Conservation (phyloP, 225 moss, liverwort and hornwort genomes). For the Pseudoscleropodium purum region DNA sequence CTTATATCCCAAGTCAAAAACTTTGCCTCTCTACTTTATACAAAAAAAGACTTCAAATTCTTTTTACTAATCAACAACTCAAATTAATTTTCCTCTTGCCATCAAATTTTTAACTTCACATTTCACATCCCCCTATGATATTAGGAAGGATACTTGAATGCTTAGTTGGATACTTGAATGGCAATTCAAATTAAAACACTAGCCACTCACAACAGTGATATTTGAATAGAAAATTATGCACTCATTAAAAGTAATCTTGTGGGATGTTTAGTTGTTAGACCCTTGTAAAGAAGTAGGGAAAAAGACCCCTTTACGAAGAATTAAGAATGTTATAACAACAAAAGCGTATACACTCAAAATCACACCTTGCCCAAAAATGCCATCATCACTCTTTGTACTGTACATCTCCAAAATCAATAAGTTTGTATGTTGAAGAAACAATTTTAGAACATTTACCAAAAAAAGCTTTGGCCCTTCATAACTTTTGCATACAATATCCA, state of each 20-base stretch:
- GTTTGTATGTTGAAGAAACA: too few species aligned
- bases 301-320: fast-evolving
- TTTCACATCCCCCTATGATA: fast-evolving
- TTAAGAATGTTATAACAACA: neutral
- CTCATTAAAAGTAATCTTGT: too few species aligned
- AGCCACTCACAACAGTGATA: fast-evolving
- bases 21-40: fast-evolving
- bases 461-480: neutral
- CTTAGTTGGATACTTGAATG: fast-evolving
- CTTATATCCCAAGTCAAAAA: neutral
- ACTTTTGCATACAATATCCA: neutral
- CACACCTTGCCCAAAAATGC: neutral
- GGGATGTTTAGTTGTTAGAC: fast-evolving
- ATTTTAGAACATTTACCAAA: neutral
- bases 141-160: neutral
- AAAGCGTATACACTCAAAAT: neutral
- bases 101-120: neutral
- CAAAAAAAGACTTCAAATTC: neutral
- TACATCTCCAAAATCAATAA: neutral
- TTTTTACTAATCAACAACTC: too few species aligned
- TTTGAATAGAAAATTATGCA: neutral
- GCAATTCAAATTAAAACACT: fast-evolving
- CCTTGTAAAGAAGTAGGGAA: fast-evolving
- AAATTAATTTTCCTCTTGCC: fast-evolving
- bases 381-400: neutral